A percentile compares a stretch with the other conserved stretches of the same genome.
These are phyloP conservation scores for Penicillium antarcticum DNA, from an alignment of 495 filamentous ascomycete genomes.

Conservation along the genomic window DNA sequence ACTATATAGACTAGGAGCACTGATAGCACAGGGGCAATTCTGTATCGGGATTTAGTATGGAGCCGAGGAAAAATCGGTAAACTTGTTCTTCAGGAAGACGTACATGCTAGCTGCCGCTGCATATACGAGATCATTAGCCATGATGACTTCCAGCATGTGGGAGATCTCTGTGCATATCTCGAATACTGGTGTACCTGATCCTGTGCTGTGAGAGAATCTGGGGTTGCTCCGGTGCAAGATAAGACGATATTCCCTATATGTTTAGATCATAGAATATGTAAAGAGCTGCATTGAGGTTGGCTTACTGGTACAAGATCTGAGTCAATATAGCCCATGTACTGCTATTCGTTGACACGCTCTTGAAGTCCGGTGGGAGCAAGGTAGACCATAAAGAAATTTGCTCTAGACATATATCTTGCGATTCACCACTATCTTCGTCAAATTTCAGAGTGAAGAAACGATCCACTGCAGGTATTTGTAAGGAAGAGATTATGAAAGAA, in stretches of 20 bases:
- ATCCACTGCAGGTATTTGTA: conserved; percentile 6
- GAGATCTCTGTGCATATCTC: conserved; percentile 10
- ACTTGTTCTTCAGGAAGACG: background rate
- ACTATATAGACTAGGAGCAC: conserved; percentile 17
- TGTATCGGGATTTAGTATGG: background rate
- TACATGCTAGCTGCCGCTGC: conserved; percentile 7
- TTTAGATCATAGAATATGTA: background rate
- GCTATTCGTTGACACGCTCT: background rate
- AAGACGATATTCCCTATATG: conserved; percentile 6
- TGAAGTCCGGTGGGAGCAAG: background rate
- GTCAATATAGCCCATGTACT: conserved; percentile 11
- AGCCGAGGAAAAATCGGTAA: background rate
- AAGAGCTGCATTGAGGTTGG: background rate
- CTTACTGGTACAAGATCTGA: conserved; percentile 10
- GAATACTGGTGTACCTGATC: conserved; percentile 5
- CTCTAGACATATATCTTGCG: conserved; percentile 11
- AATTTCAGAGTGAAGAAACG: conserved; percentile 9
- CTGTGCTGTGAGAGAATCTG: conserved; percentile 3
- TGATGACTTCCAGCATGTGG: conserved; percentile 4
- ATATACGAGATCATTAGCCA: conserved; percentile 4
- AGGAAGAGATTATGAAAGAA: background rate
- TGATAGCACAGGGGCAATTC: conserved; percentile 12
- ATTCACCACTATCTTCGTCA: conserved; percentile 4
- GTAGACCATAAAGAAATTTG: conserved; percentile 6
- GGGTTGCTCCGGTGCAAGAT: conserved; percentile 10